Evolutionary conservation across 495 filamentous ascomycete species (phyloP).

Genomic region (Aspergillus biplanus): DNA sequence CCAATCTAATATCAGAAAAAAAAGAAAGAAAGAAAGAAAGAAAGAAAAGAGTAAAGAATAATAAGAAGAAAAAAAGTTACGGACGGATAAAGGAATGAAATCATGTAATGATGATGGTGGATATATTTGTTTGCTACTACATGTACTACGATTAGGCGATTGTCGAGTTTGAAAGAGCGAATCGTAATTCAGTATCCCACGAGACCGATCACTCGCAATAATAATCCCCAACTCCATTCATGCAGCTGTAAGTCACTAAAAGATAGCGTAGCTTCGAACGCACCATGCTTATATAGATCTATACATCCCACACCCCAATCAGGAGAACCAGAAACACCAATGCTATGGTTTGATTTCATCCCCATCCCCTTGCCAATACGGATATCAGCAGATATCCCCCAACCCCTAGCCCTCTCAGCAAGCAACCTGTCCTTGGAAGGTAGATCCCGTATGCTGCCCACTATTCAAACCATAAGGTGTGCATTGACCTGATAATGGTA

Average conservation of each 20-base stretch:
- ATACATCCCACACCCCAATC: slow-evolving; percentile 14
- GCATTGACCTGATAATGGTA: slow-evolving; percentile 23
- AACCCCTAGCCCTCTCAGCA: not conserved
- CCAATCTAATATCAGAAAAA: not conserved
- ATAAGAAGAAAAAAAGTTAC: no score
- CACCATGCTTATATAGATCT: slow-evolving; percentile 22
- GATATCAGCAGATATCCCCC: slow-evolving; percentile 17
- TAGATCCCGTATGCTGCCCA: no score
- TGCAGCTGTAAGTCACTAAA: slow-evolving; percentile 17
- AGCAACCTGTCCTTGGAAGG: not conserved
- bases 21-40: not conserved
- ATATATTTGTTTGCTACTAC: not conserved
- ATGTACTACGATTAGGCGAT: not conserved
- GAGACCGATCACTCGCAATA: not conserved
- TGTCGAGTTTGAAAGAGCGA: not conserved
- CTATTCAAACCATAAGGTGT: slow-evolving; percentile 20
- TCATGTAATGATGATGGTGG: no score
- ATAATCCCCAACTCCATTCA: slow-evolving; percentile 15
- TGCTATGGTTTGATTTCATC: slow-evolving; percentile 1
- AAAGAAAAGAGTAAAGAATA: not conserved
- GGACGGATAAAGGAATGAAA: no score
- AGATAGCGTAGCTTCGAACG: slow-evolving; percentile 12
- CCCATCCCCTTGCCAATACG: slow-evolving; percentile 6
- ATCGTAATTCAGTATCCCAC: not conserved
- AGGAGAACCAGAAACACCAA: not conserved